Base-by-base conservation (phyloP, 208 protist species). In the Angomonas ambiguus region DNA sequence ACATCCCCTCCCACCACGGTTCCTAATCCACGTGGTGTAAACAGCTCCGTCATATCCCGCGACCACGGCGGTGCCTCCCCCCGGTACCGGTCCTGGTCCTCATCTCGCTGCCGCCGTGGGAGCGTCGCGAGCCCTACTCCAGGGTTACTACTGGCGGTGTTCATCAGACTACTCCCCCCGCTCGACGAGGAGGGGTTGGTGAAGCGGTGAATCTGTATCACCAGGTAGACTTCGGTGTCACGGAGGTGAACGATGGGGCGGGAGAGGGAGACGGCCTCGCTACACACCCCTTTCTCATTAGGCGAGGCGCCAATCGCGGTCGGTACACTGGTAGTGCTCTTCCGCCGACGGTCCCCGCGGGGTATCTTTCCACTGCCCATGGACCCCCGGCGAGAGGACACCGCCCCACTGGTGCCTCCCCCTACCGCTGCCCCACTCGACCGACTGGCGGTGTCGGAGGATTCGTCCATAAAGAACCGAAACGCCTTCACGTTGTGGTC, bases 21-120 rank as follows among this genome's bases (percentile, higher is more conserved):
- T 0, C 74, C 20, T 34, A 91, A 65, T 2, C 88, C 88, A 2
- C 88, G 82, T 25, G 88, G 84, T 1, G 84, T 94, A 64, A 89
- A 91, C 27, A 85, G 45, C 24, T 76, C 74, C 27, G 65, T 20
- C 67, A 88, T 77, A 16, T 81, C 72, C 0, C 67, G 20, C 35
- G 82, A 74, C 88, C 88, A 94, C 38, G 48, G 6, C 4, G 71
- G 80, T 2, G 66, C 16, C 18, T 27, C 59, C 24, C 76, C 76
- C 28, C 24, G 53, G 6, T 67, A 22, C 5, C 51, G 41, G 0
- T 42, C 42, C 25, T 10, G 27, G 45, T 73, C 72, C 11, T 34
- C 49, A 22, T 67, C 62, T 34, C 42, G 25, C 49, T 62, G 53
- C 4, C 53, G 53, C 25, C 30, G 49, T 27, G n/a, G 24, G 6